Evolutionary conservation across 345 rosid genomes (phyloP), one percentile per base, ranked within the genome.

Genomic region (Citrus cavaleriei): DNA sequence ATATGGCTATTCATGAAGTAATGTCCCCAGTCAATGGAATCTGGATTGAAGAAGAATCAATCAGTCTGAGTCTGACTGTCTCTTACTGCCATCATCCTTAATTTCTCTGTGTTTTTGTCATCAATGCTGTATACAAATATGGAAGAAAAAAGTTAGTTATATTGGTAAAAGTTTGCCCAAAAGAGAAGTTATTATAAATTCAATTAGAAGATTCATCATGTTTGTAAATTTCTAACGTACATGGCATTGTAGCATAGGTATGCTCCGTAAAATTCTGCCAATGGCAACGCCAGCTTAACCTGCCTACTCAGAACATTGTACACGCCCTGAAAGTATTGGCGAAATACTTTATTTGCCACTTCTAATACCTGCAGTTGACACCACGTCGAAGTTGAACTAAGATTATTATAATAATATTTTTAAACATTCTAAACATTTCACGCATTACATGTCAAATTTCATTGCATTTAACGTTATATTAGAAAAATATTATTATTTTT

Each of bases 151-250:
- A 42, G n/a, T n/a, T 2, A 60, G 13, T 25, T 60, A 60, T 60
- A 60, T 3, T 25, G 7, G 13, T 18, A 64, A 7, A 42, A 42
- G 12, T 12, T 42, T 42, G 4, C 4, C 16, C 5, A 42, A 42
- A 42, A 12, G 16, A 42, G 49, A 2, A 10, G 10, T 42, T 10
- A 42, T 42, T 10, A 42, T 10, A 42, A 42, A 10, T 42, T 42
- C 49, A 42, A 42, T 42, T 10, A 2, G 49, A 42, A 42, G 51
- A 42, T 42, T 2, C 51, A 42, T 12, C 24, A 18, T n/a, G 96
- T 70, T 86, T 78, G 80, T 95, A 95, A 18, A 95, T 88, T 21
- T 92, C 93, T 4, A 84, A 89, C 94, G 9, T 91, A 95, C 98
- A 91, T 77, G 78, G 90, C 97, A 51, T 71, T 49, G 87, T 88